phyloP scores from a whole-genome alignment of 306 rosid species.

The Abrus precatorius region DNA sequence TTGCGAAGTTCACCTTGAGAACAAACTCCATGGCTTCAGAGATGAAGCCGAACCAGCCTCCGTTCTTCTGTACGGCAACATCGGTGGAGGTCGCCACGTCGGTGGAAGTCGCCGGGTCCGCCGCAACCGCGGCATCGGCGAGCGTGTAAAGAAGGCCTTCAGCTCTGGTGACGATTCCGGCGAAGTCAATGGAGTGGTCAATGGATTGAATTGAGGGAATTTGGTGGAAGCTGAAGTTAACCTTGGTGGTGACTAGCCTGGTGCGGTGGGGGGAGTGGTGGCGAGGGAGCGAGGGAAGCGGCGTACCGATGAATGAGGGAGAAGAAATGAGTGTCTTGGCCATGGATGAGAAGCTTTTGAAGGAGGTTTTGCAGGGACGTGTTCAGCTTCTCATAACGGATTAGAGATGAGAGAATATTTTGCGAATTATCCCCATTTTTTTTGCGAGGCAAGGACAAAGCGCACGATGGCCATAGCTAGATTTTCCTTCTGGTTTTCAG shows the following conservation, averaged over 20 bases:
- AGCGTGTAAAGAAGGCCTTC: constrained; percentile 91
- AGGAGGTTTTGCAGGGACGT: constrained; percentile 11
- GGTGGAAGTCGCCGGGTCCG: constrained; percentile 57
- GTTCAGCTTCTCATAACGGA: constrained; percentile 68
- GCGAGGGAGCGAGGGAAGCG: constrained; percentile 72
- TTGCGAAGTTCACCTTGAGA: constrained; percentile 70
- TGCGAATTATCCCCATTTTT: constrained; percentile 53
- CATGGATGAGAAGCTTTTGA: constrained; percentile 69
- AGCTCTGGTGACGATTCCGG: constrained; percentile 57
- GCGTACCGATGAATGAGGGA: constrained; percentile 71
- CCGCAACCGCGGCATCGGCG: constrained; percentile 83
- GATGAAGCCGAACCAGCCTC: constrained; percentile 96
- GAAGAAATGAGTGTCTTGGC: constrained; percentile 83
- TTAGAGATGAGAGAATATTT: constrained; percentile 40
- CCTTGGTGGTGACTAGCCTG: constrained; percentile 67
- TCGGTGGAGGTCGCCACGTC: constrained; percentile 58
- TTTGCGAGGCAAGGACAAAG: constrained; percentile 34
- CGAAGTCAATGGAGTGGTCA: constrained; percentile 57
- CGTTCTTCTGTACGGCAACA: constrained; percentile 72
- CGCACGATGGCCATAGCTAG: constrained; percentile 11
- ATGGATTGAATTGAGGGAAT: constrained; percentile 73
- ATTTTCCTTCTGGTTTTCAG: constrained; percentile 35
- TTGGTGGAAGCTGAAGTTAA: constrained; percentile 81
- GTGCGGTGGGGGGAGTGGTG: constrained; percentile 62
- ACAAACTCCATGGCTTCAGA: constrained; percentile 91